Conservation (phyloP, 169 alveolate genomes). For the Cryptosporidium viatorum region DNA sequence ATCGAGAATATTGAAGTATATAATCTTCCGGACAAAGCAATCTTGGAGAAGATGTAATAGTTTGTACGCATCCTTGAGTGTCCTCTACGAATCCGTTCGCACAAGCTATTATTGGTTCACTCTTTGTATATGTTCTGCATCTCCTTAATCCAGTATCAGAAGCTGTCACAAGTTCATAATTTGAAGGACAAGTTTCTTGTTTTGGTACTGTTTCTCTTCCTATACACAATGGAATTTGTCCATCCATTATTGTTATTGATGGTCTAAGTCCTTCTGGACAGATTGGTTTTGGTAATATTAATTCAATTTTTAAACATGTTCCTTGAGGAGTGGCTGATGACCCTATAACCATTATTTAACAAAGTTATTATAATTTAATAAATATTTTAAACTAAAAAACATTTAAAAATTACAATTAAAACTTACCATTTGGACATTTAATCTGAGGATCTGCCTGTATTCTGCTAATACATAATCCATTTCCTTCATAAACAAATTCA, state of each 20-base stretch:
- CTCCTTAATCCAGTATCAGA: conserved; percentile 70
- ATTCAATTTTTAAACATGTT: conserved; percentile 55
- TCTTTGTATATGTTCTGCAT: conserved; percentile 71
- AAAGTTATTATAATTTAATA: neutral
- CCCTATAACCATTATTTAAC: neutral
- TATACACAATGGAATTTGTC: conserved; percentile 62
- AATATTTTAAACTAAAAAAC: neutral
- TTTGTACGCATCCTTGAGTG: conserved; percentile 50
- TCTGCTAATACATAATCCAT: conserved; percentile 44
- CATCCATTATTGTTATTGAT: conserved; percentile 44
- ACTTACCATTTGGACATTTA: conserved; percentile 68
- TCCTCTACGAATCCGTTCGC: conserved; percentile 71
- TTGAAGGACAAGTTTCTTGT: conserved; percentile 72
- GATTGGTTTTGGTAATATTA: conserved; percentile 49
- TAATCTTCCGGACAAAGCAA: conserved; percentile 64
- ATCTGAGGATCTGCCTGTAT: conserved; percentile 67
- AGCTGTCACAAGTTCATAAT: conserved; percentile 67
- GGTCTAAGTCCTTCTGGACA: conserved; percentile 68
- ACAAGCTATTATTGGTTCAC: conserved; percentile 69
- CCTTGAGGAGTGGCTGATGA: conserved; percentile 71
- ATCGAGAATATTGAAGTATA: conserved; percentile 66
- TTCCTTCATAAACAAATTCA: conserved; percentile 60
- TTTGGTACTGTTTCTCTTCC: conserved; percentile 69
- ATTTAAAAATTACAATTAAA: neutral
- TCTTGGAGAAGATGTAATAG: conserved; percentile 56